Percentiles rank a stretch among this genome's conserved stretches.
Conservation (phyloP, 768 basidiomycete species). For the Rhodotorula diobovata region DNA sequence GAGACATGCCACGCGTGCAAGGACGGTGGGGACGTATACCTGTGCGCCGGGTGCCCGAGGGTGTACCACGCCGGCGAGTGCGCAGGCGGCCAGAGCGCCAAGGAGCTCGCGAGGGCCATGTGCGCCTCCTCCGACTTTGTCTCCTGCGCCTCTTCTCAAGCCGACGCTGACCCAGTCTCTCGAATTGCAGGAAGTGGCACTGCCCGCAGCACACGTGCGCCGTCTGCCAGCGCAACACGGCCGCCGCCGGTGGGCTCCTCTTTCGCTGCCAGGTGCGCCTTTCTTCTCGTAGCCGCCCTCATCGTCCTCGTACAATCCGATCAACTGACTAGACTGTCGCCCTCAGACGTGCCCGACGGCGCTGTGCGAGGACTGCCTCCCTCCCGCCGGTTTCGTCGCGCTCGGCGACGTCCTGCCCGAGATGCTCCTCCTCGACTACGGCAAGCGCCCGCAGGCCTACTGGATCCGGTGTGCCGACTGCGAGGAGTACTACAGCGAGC, state of each 20-base stretch:
- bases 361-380: constrained; percentile 62
- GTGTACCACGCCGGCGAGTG: constrained; percentile 57
- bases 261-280: constrained; percentile 52
- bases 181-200: constrained; percentile 29
- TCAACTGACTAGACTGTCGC: constrained; percentile 43
- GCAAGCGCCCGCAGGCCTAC: constrained; percentile 7
- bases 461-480: constrained; percentile 6
- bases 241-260: constrained; percentile 58
- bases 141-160: neutral
- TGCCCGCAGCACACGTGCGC: constrained; percentile 58
- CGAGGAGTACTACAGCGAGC: constrained; percentile 4
- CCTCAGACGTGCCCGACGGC: constrained; percentile 61
- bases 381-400: constrained; percentile 52
- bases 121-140: neutral
- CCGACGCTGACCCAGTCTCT: too few relatives aligned
- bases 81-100: constrained; percentile 48
- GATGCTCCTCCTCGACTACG: constrained; percentile 45
- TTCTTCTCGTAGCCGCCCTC: neutral
- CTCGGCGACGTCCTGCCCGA: constrained; percentile 60
- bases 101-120: constrained; percentile 43
- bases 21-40: constrained; percentile 57
- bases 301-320: too few relatives aligned
- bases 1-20: constrained; percentile 59
- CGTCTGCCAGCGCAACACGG: constrained; percentile 52
- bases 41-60: constrained; percentile 57